Percentiles rank a stretch among this genome's conserved stretches.
Conservation (phyloP, 2,329 filamentous ascomycete species). For the Diaporthe batatas region DNA sequence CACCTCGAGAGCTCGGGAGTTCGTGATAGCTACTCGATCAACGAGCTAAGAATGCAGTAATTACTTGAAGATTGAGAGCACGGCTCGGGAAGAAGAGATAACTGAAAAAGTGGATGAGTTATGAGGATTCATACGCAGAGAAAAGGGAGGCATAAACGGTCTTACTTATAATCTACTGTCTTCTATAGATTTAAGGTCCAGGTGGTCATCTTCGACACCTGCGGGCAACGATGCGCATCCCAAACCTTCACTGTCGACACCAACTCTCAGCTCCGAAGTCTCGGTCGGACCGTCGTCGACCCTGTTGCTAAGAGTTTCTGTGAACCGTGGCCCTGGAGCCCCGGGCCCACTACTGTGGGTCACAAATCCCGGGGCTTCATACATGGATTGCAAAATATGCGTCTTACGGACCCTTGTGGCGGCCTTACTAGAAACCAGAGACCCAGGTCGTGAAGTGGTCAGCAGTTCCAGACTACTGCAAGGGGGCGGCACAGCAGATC, state of each 20-base stretch:
- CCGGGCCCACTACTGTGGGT: background rate
- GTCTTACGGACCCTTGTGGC: background rate
- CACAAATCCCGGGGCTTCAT: background rate
- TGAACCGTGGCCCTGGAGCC: background rate
- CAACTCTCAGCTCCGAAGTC: background rate
- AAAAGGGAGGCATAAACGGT: background rate
- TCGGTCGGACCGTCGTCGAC: background rate
- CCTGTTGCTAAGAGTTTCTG: slow-evolving; percentile 8
- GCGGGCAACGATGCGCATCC: background rate
- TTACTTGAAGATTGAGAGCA: background rate
- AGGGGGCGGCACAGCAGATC: slow-evolving; percentile 24
- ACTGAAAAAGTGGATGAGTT: background rate
- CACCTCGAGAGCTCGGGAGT: too few species aligned
- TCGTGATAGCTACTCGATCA: background rate
- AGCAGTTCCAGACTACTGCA: slow-evolving; percentile 20
- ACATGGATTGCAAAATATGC: background rate
- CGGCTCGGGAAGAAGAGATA: background rate
- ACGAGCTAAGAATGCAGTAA: background rate
- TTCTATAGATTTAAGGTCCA: background rate
- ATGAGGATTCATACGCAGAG: background rate
- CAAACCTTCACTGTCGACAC: background rate
- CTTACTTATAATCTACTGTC: background rate
- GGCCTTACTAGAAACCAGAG: background rate
- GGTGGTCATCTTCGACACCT: background rate
- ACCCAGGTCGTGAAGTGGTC: background rate